A percentile compares a stretch with the other conserved stretches of the same genome.
phyloP scores from a whole-genome alignment of 306 rosid genomes.

The Casuarina cunninghamiana region DNA sequence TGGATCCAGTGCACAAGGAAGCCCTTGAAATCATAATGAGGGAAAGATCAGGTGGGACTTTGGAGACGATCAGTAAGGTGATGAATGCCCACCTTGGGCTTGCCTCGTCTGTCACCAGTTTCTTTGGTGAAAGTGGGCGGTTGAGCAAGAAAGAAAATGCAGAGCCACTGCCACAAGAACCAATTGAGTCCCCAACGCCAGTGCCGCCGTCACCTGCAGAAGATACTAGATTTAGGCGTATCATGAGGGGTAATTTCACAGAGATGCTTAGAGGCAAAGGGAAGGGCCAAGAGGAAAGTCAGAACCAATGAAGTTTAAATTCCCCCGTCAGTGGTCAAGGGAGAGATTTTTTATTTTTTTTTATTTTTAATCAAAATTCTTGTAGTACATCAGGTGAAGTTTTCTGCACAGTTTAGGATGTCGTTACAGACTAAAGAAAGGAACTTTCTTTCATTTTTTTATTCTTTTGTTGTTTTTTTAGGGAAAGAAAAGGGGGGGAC shows the following conservation, averaged over 20 bases:
- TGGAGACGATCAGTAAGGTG: constrained; percentile 84
- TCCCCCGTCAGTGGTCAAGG: neutral
- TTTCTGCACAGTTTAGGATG: constrained; percentile 6
- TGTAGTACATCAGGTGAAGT: constrained; percentile 23
- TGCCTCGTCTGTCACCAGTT: constrained; percentile 77
- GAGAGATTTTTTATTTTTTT: constrained; percentile 6
- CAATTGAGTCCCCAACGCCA: constrained; percentile 48
- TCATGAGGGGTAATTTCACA: constrained; percentile 88
- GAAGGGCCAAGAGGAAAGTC: constrained; percentile 66
- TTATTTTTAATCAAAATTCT: neutral
- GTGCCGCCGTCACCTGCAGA: constrained; percentile 40
- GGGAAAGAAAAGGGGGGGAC: neutral
- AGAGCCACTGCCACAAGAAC: constrained; percentile 41
- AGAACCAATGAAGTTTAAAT: constrained; percentile 36
- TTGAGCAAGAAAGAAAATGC: constrained; percentile 70
- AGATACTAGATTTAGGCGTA: constrained; percentile 87
- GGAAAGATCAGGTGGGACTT: constrained; percentile 94
- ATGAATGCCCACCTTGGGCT: constrained; percentile 91
- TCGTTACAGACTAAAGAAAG: neutral
- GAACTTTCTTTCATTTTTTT: neutral
- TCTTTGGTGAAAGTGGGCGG: constrained; percentile 88
- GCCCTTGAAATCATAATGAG: constrained; percentile 94
- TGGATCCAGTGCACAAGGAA: constrained; percentile 99
- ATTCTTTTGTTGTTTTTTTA: neutral
- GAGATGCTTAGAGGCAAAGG: constrained; percentile 86